Evolutionary conservation across 495 filamentous ascomycete species (phyloP).

Genomic region (Pyrenopolyporus hunteri): DNA sequence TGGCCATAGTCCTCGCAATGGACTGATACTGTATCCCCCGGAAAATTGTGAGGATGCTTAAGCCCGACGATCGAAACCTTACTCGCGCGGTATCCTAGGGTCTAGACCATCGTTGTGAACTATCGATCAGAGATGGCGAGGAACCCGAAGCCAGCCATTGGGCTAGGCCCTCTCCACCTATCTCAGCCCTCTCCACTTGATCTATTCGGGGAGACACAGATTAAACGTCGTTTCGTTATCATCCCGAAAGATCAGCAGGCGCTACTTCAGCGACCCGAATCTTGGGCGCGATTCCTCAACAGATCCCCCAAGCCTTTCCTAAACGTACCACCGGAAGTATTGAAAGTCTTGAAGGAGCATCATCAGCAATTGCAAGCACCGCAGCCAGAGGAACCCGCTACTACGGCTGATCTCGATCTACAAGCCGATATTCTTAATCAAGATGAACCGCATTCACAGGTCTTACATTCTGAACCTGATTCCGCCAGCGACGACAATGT

Average conservation of each 20-base stretch:
- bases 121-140: slow-evolving; percentile 23
- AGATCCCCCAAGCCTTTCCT: slow-evolving; percentile 23
- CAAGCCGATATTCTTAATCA: neutral
- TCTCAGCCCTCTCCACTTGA: slow-evolving; percentile 13
- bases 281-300: slow-evolving; percentile 43
- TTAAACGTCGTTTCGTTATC: slow-evolving; percentile 46
- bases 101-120: neutral
- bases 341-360: slow-evolving; percentile 43
- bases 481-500: neutral
- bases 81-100: neutral
- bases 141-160: neutral
- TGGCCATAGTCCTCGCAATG: too few species aligned
- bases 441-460: neutral
- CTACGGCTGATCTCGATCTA: slow-evolving; percentile 30
- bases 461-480: neutral
- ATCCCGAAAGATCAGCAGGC: slow-evolving; percentile 66
- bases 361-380: slow-evolving; percentile 25
- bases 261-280: slow-evolving; percentile 58
- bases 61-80: neutral
- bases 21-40: too few species aligned
- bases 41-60: too few species aligned
- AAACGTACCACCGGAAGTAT: slow-evolving; percentile 49
- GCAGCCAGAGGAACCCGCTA: slow-evolving; percentile 3
- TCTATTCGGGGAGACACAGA: slow-evolving; percentile 23
- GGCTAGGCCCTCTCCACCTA: slow-evolving; percentile 8